Evolutionary conservation across 805 yeast genomes (phyloP).

Genomic region (Sugiyamaella qingdaonensis): DNA sequence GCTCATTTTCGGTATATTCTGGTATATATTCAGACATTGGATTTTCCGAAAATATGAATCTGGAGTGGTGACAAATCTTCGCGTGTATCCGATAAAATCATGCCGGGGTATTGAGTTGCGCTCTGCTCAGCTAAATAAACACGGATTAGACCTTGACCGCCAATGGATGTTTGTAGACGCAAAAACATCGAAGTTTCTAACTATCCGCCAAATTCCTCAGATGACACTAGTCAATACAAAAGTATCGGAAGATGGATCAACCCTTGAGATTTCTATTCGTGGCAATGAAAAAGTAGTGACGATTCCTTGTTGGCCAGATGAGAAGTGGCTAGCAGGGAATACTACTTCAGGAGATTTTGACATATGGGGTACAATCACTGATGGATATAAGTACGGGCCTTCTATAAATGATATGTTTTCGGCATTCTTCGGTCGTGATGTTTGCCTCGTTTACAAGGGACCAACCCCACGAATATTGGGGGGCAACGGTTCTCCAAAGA

Average conservation of each 20-base stretch:
- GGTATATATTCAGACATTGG: too few relatives aligned
- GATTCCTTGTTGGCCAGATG: neutral
- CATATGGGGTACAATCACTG: neutral
- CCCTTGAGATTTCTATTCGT: neutral
- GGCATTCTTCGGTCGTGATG: neutral
- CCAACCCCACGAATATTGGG: neutral
- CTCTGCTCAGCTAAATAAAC: neutral
- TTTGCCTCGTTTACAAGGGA: neutral
- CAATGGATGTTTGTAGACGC: conserved; percentile 2
- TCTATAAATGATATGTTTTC: neutral
- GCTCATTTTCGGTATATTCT: too few relatives aligned
- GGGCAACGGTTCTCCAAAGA: conserved; percentile 1
- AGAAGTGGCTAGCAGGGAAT: neutral
- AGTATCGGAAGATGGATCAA: neutral
- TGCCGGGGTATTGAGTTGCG: neutral
- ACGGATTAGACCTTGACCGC: neutral
- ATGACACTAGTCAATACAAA: neutral
- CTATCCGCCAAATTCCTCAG: neutral
- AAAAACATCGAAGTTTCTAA: neutral
- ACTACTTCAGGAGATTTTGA: neutral
- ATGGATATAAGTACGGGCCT: neutral
- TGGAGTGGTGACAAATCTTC: neutral
- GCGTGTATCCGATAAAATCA: neutral
- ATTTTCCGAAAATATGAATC: neutral
- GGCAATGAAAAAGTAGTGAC: neutral